phyloP scores from a whole-genome alignment of 2,329 filamentous ascomycete genomes.

The Colletotrichum falcatum region DNA sequence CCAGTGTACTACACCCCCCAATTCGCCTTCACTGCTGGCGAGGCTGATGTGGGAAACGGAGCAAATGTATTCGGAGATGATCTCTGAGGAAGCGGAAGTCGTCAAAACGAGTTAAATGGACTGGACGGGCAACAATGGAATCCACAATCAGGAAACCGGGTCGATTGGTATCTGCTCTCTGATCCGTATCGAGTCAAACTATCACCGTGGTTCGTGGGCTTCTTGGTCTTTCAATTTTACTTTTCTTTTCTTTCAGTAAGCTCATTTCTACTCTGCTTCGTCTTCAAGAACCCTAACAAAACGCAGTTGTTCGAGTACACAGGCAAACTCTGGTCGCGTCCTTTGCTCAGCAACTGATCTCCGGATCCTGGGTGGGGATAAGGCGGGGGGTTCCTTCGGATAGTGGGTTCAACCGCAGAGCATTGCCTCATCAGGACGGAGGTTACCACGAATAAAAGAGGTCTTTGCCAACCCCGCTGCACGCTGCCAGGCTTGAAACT shows the following conservation, averaged over 20 bases:
- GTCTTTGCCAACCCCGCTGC: not conserved
- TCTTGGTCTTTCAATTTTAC: slow-evolving; percentile 14
- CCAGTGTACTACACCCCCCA: not conserved
- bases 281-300: not conserved
- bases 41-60: slow-evolving; percentile 5
- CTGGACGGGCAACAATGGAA: not conserved
- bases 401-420: not conserved
- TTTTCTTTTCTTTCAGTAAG: slow-evolving; percentile 17
- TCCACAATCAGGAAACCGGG: not conserved
- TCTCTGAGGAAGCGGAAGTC: not conserved
- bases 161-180: not conserved
- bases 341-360: not conserved
- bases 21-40: slow-evolving; percentile 11
- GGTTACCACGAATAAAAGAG: not conserved
- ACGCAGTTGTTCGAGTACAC: slow-evolving; percentile 30
- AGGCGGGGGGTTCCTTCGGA: not conserved
- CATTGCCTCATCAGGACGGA: not conserved
- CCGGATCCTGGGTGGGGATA: not conserved
- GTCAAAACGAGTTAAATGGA: not conserved
- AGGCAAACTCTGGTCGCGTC: not conserved
- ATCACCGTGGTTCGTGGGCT: not conserved
- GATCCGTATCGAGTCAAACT: too few relatives aligned
- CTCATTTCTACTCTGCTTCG: too few relatives aligned
- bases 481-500: not conserved
- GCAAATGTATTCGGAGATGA: slow-evolving; percentile 5